These are phyloP conservation scores for Penicillium brevicompactum DNA, from an alignment of 2,329 filamentous ascomycete species.

Conservation along the genomic window DNA sequence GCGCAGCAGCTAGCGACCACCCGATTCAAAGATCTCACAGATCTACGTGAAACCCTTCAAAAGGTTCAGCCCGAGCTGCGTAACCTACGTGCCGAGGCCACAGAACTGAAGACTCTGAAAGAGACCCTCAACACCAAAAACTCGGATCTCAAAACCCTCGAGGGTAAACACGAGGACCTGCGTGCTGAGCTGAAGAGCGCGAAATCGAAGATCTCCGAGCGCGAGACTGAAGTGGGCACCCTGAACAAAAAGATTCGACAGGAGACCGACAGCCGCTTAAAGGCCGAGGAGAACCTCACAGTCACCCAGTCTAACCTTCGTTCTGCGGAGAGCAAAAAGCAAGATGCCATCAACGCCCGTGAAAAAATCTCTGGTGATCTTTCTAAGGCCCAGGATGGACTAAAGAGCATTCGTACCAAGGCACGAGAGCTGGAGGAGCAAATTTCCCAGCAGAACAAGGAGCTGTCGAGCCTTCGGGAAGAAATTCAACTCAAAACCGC, in stretches of 20 bases:
- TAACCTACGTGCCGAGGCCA: conserved; percentile 74
- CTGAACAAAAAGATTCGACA: conserved; percentile 77
- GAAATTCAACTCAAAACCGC: conserved; percentile 82
- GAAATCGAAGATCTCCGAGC: conserved; percentile 70
- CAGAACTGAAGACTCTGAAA: conserved; percentile 71
- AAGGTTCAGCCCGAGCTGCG: conserved; percentile 86
- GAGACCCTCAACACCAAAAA: conserved; percentile 69
- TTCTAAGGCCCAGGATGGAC: conserved; percentile 70
- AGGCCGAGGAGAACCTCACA: conserved; percentile 77
- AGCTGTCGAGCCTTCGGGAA: conserved; percentile 70
- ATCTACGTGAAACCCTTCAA: conserved; percentile 75
- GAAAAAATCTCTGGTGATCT: conserved; percentile 75
- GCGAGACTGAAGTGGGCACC: conserved; percentile 74
- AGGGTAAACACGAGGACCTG: conserved; percentile 80
- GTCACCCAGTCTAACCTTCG: conserved; percentile 76
- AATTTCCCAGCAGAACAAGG: conserved; percentile 66
- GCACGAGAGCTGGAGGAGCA: conserved; percentile 76
- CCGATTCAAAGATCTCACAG: conserved; percentile 83
- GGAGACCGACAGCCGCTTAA: conserved; percentile 70
- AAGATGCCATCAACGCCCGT: conserved; percentile 71
- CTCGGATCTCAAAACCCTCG: conserved; percentile 71
- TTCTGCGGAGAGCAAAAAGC: conserved; percentile 74
- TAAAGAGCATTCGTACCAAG: conserved; percentile 57
- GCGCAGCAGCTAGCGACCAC: conserved; percentile 83
- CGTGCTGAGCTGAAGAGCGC: conserved; percentile 71